These are phyloP conservation scores for Theileria parva DNA, from an alignment of 169 alveolate species.

Conservation along the genomic window DNA sequence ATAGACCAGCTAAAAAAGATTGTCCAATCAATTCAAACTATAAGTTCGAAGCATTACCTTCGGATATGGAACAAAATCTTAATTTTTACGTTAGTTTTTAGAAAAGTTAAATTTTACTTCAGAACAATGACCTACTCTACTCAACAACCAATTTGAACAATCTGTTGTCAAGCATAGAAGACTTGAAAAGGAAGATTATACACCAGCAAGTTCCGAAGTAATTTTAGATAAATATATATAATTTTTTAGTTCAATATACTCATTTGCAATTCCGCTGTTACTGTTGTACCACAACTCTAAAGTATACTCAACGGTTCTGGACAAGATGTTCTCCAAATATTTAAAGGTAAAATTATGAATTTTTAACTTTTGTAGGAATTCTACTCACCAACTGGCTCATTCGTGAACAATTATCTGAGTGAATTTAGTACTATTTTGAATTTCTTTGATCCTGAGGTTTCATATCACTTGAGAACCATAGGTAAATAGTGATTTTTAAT, in stretches of 20 bases:
- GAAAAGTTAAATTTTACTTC: neutral
- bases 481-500: neutral
- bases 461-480: constrained; percentile 42
- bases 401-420: constrained; percentile 42
- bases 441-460: constrained; percentile 56
- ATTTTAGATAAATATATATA: neutral
- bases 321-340: constrained; percentile 33
- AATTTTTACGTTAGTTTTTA: constrained; percentile 3
- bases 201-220: constrained; percentile 43
- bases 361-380: constrained; percentile 12
- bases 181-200: constrained; percentile 1
- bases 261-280: constrained; percentile 28
- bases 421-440: constrained; percentile 59
- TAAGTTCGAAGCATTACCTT: neutral
- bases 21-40: neutral
- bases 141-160: constrained; percentile 16
- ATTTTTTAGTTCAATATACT: constrained; percentile 34
- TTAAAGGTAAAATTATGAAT: constrained; percentile 20
- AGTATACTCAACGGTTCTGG: constrained; percentile 16
- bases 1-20: neutral
- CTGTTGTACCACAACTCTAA: constrained; percentile 41
- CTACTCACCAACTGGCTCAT: constrained; percentile 53
- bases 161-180: constrained; percentile 10
- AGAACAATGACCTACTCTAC: constrained; percentile 41
- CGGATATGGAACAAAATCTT: constrained; percentile 9